Conservation (phyloP, 352 stramenopile species). For the Albugo laibachii region DNA sequence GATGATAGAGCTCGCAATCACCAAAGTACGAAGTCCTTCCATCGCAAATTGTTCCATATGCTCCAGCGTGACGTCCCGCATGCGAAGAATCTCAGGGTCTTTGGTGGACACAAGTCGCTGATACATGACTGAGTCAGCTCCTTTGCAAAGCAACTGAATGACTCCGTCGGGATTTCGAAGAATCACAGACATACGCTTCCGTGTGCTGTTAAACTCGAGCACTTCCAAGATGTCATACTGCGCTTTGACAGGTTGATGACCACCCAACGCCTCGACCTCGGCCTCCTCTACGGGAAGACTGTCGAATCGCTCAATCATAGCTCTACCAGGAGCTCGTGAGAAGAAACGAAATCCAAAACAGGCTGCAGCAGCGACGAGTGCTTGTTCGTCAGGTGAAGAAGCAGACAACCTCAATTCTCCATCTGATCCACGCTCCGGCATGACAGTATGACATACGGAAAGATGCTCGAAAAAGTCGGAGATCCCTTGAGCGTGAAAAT, state of each 20-base stretch:
- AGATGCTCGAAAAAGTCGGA: constrained; percentile 72
- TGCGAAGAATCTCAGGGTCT: constrained; percentile 20
- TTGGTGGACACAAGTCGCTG: constrained; percentile 35
- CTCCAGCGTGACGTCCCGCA: constrained; percentile 43
- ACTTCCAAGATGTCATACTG: constrained; percentile 81
- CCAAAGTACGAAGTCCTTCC: constrained; percentile 79
- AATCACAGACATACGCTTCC: constrained; percentile 92
- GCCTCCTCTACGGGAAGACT: background rate
- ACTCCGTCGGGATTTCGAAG: constrained; percentile 26
- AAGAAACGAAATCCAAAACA: constrained; percentile 76
- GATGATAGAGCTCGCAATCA: constrained; percentile 54
- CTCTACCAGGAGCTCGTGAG: constrained; percentile 41
- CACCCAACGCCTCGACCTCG: constrained; percentile 12
- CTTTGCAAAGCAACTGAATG: constrained; percentile 71
- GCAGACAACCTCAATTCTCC: constrained; percentile 72
- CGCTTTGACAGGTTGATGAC: background rate
- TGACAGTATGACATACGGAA: constrained; percentile 91
- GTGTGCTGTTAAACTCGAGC: constrained; percentile 88
- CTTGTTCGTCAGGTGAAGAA: constrained; percentile 83
- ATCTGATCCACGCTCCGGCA: constrained; percentile 88
- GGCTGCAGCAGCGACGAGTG: constrained; percentile 57
- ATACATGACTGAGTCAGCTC: constrained; percentile 82
- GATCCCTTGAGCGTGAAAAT: constrained; percentile 32
- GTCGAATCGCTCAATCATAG: constrained; percentile 30
- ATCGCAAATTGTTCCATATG: constrained; percentile 81